Percentiles rank a stretch among this genome's conserved stretches.
phyloP scores from a whole-genome alignment of 2,329 filamentous ascomycete species.

The Aphanocladium album region DNA sequence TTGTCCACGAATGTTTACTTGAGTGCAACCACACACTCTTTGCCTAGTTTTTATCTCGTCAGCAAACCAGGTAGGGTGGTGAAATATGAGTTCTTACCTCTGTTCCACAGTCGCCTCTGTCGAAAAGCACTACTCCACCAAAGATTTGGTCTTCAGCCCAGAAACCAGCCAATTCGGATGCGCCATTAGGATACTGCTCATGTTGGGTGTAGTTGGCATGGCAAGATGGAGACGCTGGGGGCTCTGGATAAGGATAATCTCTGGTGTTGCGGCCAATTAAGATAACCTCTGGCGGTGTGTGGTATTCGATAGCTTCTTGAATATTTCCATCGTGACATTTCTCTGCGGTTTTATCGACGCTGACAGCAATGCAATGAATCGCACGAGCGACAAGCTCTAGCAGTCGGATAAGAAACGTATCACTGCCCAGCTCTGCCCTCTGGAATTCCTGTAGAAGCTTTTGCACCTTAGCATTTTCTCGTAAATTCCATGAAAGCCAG shows the following conservation, averaged over 20 bases:
- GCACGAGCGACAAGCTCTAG: too few relatives aligned
- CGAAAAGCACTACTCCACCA: conserved; percentile 26
- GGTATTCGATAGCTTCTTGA: not conserved
- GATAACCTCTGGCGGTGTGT: not conserved
- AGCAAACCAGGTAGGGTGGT: not conserved
- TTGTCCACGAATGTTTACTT: not conserved
- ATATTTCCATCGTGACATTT: conserved; percentile 1
- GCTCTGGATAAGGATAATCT: not conserved
- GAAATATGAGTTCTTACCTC: too few relatives aligned
- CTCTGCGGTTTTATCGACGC: not conserved
- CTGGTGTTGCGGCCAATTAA: not conserved
- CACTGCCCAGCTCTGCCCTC: too few relatives aligned
- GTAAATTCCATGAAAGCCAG: too few relatives aligned
- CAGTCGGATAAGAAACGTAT: too few relatives aligned
- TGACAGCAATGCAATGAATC: too few relatives aligned
- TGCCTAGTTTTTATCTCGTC: not conserved
- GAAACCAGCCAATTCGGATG: conserved; percentile 19
- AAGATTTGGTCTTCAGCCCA: conserved; percentile 26
- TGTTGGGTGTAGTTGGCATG: conserved; percentile 14
- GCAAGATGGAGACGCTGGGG: not conserved
- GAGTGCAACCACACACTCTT: conserved; percentile 2
- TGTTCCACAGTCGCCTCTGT: conserved; percentile 14
- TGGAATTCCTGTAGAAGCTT: too few relatives aligned
- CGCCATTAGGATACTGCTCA: conserved; percentile 22
- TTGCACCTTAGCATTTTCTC: too few relatives aligned